Conservation (phyloP, 2,329 filamentous ascomycete genomes). For the Trichoderma koningiopsis region DNA sequence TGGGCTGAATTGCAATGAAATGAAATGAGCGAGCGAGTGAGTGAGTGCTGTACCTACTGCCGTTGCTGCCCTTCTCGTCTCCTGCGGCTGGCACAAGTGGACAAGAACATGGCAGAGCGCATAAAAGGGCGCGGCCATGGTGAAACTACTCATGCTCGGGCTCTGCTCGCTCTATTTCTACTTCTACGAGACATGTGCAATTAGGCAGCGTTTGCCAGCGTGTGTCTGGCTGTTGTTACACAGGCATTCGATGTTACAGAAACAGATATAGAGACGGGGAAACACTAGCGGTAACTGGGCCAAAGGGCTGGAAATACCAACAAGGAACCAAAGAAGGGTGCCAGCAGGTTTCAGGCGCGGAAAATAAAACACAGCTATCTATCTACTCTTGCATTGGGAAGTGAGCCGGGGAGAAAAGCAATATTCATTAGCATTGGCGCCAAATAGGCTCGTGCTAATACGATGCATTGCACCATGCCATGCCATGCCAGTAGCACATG, state of each 20-base stretch:
- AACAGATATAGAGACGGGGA: not conserved
- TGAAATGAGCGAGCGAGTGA: no score
- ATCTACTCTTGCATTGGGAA: not conserved
- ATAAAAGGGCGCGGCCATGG: conserved; percentile 3
- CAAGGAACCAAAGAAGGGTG: not conserved
- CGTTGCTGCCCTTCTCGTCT: not conserved
- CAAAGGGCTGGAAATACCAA: not conserved
- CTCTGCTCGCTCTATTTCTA: not conserved
- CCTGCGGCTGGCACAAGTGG: not conserved
- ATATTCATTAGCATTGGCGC: not conserved
- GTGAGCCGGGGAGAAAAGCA: not conserved
- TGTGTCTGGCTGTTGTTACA: conserved; percentile 4
- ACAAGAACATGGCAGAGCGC: not conserved
- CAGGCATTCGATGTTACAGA: conserved; percentile 3
- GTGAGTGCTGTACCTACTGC: not conserved
- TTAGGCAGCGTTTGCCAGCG: not conserved
- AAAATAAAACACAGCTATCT: not conserved
- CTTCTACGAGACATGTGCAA: not conserved
- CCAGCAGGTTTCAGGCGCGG: conserved; percentile 11
- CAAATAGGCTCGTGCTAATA: not conserved
- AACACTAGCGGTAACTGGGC: not conserved
- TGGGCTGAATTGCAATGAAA: not conserved
- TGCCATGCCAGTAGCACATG: not conserved
- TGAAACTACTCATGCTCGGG: not conserved
- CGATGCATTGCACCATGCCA: not conserved